A percentile compares a stretch with the other conserved stretches of the same genome.
Evolutionary conservation across 208 protist species (phyloP).

Genomic region (Borovskyia barvae): DNA sequence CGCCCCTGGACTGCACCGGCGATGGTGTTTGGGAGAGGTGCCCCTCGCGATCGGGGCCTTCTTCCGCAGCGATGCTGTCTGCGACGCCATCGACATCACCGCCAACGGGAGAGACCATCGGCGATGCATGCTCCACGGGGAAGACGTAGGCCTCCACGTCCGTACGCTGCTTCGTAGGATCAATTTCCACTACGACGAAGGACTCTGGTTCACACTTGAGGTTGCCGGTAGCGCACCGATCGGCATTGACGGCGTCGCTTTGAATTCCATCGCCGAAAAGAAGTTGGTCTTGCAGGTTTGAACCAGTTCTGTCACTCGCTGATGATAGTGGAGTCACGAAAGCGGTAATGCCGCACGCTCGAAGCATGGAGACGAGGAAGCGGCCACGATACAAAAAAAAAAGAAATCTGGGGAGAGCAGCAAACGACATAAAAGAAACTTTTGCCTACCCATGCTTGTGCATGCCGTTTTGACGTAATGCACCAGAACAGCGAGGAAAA

Average conservation of each 20-base stretch:
- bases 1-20: no score
- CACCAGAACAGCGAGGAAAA: no score
- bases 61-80: not conserved
- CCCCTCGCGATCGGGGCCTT: no score
- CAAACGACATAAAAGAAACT: no score
- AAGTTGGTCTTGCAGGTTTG: not conserved
- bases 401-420: not conserved
- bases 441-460: no score
- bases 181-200: constrained; percentile 81
- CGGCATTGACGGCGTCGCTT: not conserved
- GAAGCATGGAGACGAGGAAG: no score
- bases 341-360: constrained; percentile 59
- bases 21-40: no score
- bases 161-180: constrained; percentile 49
- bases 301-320: no score
- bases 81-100: not conserved
- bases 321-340: constrained; percentile 9
- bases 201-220: constrained; percentile 62
- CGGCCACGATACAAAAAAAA: not conserved
- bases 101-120: not conserved
- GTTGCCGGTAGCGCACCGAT: constrained; percentile 19
- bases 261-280: not conserved
- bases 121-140: not conserved
- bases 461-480: no score
- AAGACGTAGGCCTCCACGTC: constrained; percentile 34